phyloP scores from a whole-genome alignment of 2,329 filamentous ascomycete genomes.

The Intubia oerlemansii region DNA sequence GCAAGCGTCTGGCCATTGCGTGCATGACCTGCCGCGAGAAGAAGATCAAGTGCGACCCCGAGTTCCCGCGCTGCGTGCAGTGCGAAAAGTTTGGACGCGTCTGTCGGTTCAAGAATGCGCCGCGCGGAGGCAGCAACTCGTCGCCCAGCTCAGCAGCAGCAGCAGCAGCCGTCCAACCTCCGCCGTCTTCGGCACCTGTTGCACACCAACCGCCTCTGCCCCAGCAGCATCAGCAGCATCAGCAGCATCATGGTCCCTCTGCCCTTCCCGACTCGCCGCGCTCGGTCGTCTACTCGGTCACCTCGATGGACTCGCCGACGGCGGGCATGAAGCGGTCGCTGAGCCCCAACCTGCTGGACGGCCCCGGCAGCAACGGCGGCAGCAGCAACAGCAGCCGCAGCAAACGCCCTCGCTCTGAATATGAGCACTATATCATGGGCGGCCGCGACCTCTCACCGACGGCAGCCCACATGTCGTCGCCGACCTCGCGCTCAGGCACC shows the following conservation, averaged over 20 bases:
- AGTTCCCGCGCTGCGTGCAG: constrained; percentile 69
- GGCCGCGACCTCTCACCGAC: no score
- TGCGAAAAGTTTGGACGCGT: constrained; percentile 78
- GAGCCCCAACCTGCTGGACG: constrained; percentile 11
- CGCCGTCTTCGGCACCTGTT: no score
- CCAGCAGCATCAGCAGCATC: no score
- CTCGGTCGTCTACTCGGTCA: no score
- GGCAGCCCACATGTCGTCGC: no score
- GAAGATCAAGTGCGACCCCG: constrained; percentile 93
- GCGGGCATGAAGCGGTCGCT: constrained; percentile 8
- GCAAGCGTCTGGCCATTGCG: constrained; percentile 79
- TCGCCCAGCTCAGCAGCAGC: constrained; percentile 33
- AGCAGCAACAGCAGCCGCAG: constrained; percentile 1
- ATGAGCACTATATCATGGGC: no score
- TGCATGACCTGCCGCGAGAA: constrained; percentile 87
- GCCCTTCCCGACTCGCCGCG: no score
- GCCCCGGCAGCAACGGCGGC: constrained; percentile 22
- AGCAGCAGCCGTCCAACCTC: no score
- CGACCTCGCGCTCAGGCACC: no score
- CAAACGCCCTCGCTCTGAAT: not conserved
- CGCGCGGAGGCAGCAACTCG: constrained; percentile 34
- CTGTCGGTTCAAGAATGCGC: constrained; percentile 72
- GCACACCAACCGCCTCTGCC: no score
- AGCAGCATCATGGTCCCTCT: no score
- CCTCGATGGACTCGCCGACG: constrained; percentile 16